These are phyloP conservation scores for Heterobasidion irregulare DNA, from an alignment of 1,284 basidiomycete genomes.

Conservation along the genomic window DNA sequence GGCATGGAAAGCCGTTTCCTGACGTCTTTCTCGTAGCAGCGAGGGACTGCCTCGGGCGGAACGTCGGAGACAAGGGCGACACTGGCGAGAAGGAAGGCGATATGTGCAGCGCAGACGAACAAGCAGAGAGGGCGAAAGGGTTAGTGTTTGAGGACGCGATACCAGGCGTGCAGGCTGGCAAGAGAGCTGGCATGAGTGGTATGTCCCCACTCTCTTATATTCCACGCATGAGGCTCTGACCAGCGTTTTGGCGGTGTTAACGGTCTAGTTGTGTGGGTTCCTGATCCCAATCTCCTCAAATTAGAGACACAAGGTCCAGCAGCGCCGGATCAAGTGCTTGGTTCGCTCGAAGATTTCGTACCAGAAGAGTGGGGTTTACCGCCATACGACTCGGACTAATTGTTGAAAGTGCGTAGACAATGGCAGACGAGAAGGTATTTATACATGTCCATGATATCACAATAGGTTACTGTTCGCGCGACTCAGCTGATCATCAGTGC, in stretches of 20 bases:
- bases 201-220: constrained; percentile 14
- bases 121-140: constrained; percentile 44
- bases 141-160: constrained; percentile 74
- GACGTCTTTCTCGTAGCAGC: constrained; percentile 72
- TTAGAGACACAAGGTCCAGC: constrained; percentile 29
- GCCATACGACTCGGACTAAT: constrained; percentile 26
- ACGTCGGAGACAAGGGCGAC: constrained; percentile 31
- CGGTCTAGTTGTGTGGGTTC: constrained; percentile 69
- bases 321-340: constrained; percentile 43
- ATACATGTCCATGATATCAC: neutral
- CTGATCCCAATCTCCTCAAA: constrained; percentile 56
- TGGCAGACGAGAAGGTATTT: neutral
- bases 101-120: constrained; percentile 28
- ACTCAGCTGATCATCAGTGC: no score
- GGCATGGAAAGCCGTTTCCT: constrained; percentile 53
- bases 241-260: neutral
- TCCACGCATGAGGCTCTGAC: neutral
- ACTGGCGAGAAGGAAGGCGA: constrained; percentile 24
- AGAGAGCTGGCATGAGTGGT: constrained; percentile 77
- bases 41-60: constrained; percentile 27
- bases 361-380: constrained; percentile 76
- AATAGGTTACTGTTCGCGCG: neutral
- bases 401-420: neutral
- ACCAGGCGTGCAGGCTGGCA: constrained; percentile 66
- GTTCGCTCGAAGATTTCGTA: constrained; percentile 56